Conservation (phyloP, 129 eudicot species). For the Solidago caesia region DNA sequence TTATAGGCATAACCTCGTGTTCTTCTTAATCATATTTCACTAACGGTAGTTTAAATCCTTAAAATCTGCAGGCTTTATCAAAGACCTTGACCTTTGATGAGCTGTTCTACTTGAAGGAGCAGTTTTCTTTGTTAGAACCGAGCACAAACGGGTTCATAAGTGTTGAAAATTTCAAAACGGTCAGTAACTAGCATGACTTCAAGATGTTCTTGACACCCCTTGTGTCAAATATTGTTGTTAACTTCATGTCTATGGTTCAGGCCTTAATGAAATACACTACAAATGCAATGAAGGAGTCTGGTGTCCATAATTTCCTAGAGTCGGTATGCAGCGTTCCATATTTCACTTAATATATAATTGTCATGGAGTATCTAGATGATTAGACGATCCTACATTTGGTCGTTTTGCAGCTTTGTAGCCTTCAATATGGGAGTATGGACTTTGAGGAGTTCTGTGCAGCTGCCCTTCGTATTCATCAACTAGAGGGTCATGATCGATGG, state of each 20-base stretch:
- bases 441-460: conserved; percentile 43
- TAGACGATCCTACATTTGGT: conserved; percentile 16
- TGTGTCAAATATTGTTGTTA: conserved; percentile 3
- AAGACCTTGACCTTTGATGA: conserved; percentile 33
- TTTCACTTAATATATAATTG: background rate
- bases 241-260: conserved; percentile 13
- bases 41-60: background rate
- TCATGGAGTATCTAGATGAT: background rate
- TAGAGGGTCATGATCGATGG: conserved; percentile 35
- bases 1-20: background rate
- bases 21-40: background rate
- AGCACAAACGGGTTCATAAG: conserved; percentile 31
- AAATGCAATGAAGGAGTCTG: conserved; percentile 35
- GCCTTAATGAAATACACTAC: conserved; percentile 29
- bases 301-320: conserved; percentile 33
- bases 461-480: conserved; percentile 34
- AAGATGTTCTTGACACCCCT: background rate
- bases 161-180: conserved; percentile 29
- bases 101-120: conserved; percentile 34
- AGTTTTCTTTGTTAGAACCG: conserved; percentile 32
- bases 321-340: conserved; percentile 17
- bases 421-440: conserved; percentile 38
- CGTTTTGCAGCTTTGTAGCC: conserved; percentile 26
- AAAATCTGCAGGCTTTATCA: conserved; percentile 34
- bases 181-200: conserved; percentile 13